Percentiles rank a stretch among this genome's conserved stretches.
Conservation (phyloP, 2,329 filamentous ascomycete species). For the Sclerotinia minor region DNA sequence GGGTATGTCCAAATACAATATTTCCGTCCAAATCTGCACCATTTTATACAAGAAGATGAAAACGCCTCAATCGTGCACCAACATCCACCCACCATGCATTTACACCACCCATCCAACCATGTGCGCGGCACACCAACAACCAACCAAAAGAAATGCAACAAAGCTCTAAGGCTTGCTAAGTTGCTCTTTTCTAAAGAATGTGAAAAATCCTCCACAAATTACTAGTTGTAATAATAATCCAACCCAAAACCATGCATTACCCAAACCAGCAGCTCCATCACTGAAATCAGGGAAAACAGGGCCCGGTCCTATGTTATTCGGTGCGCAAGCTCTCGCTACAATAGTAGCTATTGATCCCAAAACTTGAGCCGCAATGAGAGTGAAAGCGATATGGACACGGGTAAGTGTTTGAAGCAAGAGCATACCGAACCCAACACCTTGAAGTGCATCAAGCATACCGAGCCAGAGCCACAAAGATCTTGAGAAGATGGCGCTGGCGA, state of each 20-base stretch:
- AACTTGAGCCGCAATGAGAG: conserved; percentile 61
- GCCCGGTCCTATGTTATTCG: conserved; percentile 61
- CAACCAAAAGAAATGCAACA: conserved; percentile 14
- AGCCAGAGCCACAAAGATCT: conserved; percentile 66
- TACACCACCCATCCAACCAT: conserved; percentile 8
- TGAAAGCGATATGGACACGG: conserved; percentile 63
- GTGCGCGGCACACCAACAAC: neutral
- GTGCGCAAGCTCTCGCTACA: conserved; percentile 58
- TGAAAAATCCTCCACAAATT: conserved; percentile 58
- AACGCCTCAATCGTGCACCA: conserved; percentile 16
- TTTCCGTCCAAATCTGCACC: conserved; percentile 13
- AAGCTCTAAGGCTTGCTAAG: conserved; percentile 51
- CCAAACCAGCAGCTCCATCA: conserved; percentile 17
- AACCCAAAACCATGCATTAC: conserved; percentile 46
- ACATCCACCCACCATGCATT: conserved; percentile 15
- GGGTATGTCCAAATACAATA: conserved; percentile 22
- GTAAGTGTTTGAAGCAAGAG: conserved; percentile 65
- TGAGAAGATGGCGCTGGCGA: conserved; percentile 56
- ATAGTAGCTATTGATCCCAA: conserved; percentile 64
- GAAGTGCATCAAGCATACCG: conserved; percentile 63
- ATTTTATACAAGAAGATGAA: conserved; percentile 21
- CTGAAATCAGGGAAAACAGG: conserved; percentile 56
- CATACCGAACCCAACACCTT: conserved; percentile 68
- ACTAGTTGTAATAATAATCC: conserved; percentile 57
- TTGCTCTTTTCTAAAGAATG: conserved; percentile 59